Conservation (phyloP, 495 filamentous ascomycete species). For the Aspergillus avenaceus region DNA sequence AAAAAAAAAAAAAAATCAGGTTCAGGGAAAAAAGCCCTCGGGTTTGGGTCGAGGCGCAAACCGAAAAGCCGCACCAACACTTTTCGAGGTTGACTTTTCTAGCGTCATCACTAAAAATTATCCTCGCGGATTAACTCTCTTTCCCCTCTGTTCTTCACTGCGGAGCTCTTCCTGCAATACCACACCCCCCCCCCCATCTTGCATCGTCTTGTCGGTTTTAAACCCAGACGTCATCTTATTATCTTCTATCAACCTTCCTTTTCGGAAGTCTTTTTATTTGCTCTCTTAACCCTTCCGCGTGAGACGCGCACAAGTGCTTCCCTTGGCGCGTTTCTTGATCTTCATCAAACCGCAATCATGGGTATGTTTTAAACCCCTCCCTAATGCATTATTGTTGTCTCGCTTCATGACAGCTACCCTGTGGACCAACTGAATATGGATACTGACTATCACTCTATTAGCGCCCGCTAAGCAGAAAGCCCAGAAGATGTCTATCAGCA, state of each 20-base stretch:
- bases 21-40: conserved; percentile 15
- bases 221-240: conserved; percentile 7
- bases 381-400: not conserved
- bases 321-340: conserved; percentile 42
- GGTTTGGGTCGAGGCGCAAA: conserved; percentile 22
- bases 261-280: conserved; percentile 19
- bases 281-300: conserved; percentile 20
- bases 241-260: conserved; percentile 5
- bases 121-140: conserved; percentile 41
- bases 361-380: conserved; percentile 53
- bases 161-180: conserved; percentile 31
- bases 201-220: conserved; percentile 11
- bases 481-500: conserved; percentile 90
- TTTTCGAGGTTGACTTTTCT: conserved; percentile 41
- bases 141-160: conserved; percentile 43
- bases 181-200: conserved; percentile 13
- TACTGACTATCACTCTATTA: conserved; percentile 36
- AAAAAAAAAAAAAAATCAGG: conserved; percentile 1
- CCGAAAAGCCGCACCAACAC: conserved; percentile 23
- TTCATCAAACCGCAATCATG: conserved; percentile 73
- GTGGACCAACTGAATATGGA: conserved; percentile 1
- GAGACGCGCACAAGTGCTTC: conserved; percentile 42
- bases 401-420: not conserved
- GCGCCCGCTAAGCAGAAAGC: conserved; percentile 81
- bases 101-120: conserved; percentile 50